Evolutionary conservation across 2,329 filamentous ascomycete species (phyloP).

Genomic region (Venturia nashicola): DNA sequence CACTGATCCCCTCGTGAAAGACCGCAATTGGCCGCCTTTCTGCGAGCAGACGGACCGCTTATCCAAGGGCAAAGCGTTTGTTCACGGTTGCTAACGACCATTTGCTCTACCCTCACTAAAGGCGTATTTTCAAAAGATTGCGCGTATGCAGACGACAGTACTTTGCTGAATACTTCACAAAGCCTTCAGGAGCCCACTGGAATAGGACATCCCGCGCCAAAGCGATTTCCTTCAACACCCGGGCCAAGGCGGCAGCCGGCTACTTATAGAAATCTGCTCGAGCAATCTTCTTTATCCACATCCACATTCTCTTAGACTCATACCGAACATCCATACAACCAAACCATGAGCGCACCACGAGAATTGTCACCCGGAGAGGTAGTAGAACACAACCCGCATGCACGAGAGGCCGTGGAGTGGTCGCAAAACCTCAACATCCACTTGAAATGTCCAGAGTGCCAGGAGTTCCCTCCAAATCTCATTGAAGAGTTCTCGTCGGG

Average conservation of each 20-base stretch:
- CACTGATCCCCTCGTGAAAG: neutral
- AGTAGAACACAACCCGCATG: neutral
- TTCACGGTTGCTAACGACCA: neutral
- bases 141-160: neutral
- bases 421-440: conserved; percentile 78
- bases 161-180: conserved; percentile 13
- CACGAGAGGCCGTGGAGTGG: conserved; percentile 36
- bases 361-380: conserved; percentile 9
- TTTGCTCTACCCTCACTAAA: neutral
- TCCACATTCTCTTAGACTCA: neutral
- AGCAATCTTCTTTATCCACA: neutral
- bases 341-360: neutral
- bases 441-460: conserved; percentile 82
- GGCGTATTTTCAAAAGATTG: neutral
- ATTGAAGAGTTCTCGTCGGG: conserved; percentile 86
- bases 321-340: neutral
- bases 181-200: conserved; percentile 19
- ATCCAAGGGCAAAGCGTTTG: neutral
- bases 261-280: neutral
- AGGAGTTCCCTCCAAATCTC: conserved; percentile 80
- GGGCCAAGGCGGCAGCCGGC: neutral
- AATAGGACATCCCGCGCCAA: conserved; percentile 9
- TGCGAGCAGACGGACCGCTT: conserved; percentile 4
- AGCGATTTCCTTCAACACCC: neutral
- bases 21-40: conserved; percentile 1